Evolutionary conservation across 805 yeast genomes (phyloP).

Genomic region (Torulaspora delbrueckii): DNA sequence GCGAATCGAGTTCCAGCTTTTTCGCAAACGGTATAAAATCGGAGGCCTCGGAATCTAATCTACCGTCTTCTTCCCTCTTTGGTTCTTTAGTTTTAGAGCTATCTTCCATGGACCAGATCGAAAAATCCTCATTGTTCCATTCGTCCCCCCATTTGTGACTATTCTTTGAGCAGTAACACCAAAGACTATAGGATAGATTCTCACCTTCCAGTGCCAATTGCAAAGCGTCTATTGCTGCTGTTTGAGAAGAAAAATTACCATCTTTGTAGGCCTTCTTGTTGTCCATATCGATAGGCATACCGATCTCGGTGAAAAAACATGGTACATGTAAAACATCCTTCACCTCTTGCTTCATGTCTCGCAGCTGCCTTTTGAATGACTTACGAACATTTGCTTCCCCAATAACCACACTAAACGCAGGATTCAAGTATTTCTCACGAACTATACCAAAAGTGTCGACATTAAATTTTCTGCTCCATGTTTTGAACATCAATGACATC

Average conservation of each 20-base stretch:
- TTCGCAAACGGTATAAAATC: slow-evolving; percentile 7
- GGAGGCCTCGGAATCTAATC: not conserved
- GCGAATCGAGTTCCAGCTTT: slow-evolving; percentile 8
- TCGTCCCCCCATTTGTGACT: slow-evolving; percentile 82
- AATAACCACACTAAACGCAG: slow-evolving; percentile 67
- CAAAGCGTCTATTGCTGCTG: slow-evolving; percentile 78
- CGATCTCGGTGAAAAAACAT: slow-evolving; percentile 84
- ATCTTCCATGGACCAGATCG: slow-evolving; percentile 75
- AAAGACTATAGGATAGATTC: slow-evolving; percentile 66
- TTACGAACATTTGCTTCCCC: slow-evolving; percentile 78
- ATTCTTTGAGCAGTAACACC: slow-evolving; percentile 78
- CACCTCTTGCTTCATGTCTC: slow-evolving; percentile 64
- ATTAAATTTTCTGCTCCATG: slow-evolving; percentile 78
- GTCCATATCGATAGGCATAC: slow-evolving; percentile 97
- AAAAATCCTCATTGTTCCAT: slow-evolving; percentile 93
- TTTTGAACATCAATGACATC: slow-evolving; percentile 82
- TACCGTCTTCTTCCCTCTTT: not conserved
- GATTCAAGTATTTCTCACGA: slow-evolving; percentile 69
- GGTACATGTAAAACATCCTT: slow-evolving; percentile 67
- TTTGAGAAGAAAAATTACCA: slow-evolving; percentile 70
- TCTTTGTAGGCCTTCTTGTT: slow-evolving; percentile 60
- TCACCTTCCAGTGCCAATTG: slow-evolving; percentile 72
- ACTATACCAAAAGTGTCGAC: slow-evolving; percentile 87
- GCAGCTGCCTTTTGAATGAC: slow-evolving; percentile 63
- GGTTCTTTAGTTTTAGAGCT: not conserved